Conservation (phyloP, 495 filamentous ascomycete species). For the Beverwykella pulmonaria region DNA sequence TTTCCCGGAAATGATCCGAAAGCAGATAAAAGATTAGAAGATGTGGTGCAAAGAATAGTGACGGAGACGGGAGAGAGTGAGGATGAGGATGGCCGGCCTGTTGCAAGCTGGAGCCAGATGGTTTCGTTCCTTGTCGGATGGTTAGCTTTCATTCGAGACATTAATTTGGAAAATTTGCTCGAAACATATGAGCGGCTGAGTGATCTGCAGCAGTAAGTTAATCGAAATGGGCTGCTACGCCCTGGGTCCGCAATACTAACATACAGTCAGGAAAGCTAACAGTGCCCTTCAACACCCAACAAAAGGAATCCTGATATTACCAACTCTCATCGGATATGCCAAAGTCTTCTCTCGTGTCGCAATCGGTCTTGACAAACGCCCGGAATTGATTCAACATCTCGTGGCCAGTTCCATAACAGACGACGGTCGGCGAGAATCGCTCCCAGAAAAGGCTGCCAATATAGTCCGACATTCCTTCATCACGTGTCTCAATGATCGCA, state of each 20-base stretch:
- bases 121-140: conserved; percentile 77
- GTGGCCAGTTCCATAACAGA: conserved; percentile 55
- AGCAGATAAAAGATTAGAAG: conserved; percentile 57
- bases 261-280: conserved; percentile 64
- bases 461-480: conserved; percentile 88
- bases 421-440: conserved; percentile 64
- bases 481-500: conserved; percentile 83
- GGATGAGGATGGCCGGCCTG: conserved; percentile 51
- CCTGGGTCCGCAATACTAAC: background rate
- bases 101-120: conserved; percentile 70
- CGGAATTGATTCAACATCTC: conserved; percentile 66
- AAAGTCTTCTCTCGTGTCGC: conserved; percentile 75
- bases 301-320: conserved; percentile 75
- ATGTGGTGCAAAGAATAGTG: conserved; percentile 59
- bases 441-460: conserved; percentile 83
- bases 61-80: conserved; percentile 56
- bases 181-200: conserved; percentile 74
- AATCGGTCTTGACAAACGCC: conserved; percentile 74
- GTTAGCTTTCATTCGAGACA: conserved; percentile 75
- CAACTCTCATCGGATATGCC: conserved; percentile 75
- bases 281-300: conserved; percentile 77
- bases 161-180: conserved; percentile 72
- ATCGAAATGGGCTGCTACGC: too few relatives aligned
- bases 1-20: conserved; percentile 53
- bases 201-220: conserved; percentile 48